These are phyloP conservation scores for Cucurbita ficifolia DNA, from an alignment of 306 rosid genomes.

Conservation along the genomic window DNA sequence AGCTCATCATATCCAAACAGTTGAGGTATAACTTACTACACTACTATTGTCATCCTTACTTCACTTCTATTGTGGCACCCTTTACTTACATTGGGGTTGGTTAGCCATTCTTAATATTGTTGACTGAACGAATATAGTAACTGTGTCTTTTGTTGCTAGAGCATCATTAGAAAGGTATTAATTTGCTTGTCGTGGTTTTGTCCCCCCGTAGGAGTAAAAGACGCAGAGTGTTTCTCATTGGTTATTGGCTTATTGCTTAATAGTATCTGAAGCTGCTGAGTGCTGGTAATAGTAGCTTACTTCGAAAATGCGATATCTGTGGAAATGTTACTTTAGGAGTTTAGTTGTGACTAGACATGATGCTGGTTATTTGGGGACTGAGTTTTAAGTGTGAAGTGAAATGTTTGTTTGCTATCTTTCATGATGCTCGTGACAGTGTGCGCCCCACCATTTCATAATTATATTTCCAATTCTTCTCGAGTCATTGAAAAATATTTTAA, in stretches of 20 bases:
- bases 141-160: background rate
- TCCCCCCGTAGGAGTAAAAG: background rate
- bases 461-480: background rate
- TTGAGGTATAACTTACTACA: constrained; percentile 42
- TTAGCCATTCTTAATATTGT: background rate
- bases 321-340: background rate
- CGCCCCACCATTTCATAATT: background rate
- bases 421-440: background rate
- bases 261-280: background rate
- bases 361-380: background rate
- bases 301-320: background rate
- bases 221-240: background rate
- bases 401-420: background rate
- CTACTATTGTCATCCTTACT: background rate
- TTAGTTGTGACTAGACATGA: background rate
- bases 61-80: background rate
- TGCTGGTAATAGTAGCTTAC: background rate
- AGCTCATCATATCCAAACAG: constrained; percentile 80
- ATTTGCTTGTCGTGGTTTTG: background rate
- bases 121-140: background rate
- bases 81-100: background rate
- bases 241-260: background rate
- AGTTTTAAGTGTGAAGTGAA: background rate
- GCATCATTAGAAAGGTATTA: background rate
- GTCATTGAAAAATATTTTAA: background rate